Evolutionary conservation across 345 rosid genomes (phyloP).

Genomic region (Populus alba): DNA sequence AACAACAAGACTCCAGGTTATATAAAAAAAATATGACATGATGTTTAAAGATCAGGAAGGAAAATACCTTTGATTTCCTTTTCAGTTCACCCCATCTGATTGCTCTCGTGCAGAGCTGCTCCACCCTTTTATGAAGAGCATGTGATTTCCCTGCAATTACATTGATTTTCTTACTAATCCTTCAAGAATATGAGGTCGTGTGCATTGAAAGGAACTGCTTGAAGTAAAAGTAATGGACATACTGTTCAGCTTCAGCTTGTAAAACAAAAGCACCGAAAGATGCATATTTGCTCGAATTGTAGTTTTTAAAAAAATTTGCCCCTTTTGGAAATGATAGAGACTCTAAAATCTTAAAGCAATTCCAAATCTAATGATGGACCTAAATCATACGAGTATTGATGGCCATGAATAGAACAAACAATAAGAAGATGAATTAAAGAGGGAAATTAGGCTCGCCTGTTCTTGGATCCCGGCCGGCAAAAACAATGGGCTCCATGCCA

Average conservation of each 20-base stretch:
- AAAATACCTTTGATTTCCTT: conserved; percentile 80
- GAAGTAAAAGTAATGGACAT: conserved; percentile 1
- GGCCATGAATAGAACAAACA: not conserved
- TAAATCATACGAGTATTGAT: not conserved
- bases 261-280: not conserved
- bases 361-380: not conserved
- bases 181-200: not conserved
- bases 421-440: not conserved
- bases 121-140: conserved; percentile 99
- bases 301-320: not conserved
- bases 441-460: conserved; percentile 51
- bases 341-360: not conserved
- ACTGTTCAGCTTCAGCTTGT: not conserved
- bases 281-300: not conserved
- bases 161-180: conserved; percentile 5
- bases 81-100: conserved; percentile 92
- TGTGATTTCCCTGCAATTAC: conserved; percentile 82
- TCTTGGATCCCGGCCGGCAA: conserved; percentile 97
- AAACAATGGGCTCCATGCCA: conserved; percentile 97
- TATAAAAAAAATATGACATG: not conserved
- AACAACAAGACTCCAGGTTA: not conserved
- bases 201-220: not conserved
- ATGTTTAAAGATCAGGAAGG: not conserved
- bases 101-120: conserved; percentile 95
- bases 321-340: not conserved